Evolutionary conservation across 1,284 basidiomycete species (phyloP).

Genomic region (Cryptococcus sp.): DNA sequence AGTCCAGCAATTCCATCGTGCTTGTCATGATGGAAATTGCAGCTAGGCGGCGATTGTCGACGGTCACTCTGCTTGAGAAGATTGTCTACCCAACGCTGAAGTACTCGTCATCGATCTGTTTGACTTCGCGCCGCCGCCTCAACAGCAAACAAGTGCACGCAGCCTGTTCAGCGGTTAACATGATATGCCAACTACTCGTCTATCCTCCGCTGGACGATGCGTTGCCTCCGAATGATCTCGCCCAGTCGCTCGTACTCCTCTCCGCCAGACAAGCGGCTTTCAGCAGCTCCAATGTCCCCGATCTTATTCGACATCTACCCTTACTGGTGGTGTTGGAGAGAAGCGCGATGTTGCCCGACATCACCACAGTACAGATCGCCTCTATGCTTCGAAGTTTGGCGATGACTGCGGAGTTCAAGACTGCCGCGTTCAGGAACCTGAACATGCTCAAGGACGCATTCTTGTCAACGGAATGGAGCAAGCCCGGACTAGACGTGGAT

Average conservation of each 20-base stretch:
- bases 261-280: constrained; percentile 40
- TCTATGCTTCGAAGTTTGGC: constrained; percentile 35
- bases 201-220: constrained; percentile 27
- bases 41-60: constrained; percentile 32
- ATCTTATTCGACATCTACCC: constrained; percentile 44
- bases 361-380: constrained; percentile 26
- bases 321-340: constrained; percentile 41
- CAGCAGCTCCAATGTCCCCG: constrained; percentile 30
- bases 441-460: constrained; percentile 50
- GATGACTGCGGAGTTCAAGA: constrained; percentile 47
- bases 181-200: constrained; percentile 43
- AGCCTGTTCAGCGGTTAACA: constrained; percentile 33
- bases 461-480: constrained; percentile 48
- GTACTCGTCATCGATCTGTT: constrained; percentile 25
- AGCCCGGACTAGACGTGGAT: constrained; percentile 28
- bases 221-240: constrained; percentile 39
- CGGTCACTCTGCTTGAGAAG: constrained; percentile 31
- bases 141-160: constrained; percentile 30
- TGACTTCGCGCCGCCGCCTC: constrained; percentile 30
- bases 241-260: constrained; percentile 40
- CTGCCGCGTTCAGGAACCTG: constrained; percentile 49
- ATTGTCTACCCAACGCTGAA: constrained; percentile 41
- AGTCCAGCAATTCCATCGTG: constrained; percentile 19
- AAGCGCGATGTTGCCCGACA: constrained; percentile 22
- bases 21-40: constrained; percentile 37